Conservation (phyloP, 176 grass and related monocot genomes). For the Paspalum vaginatum region DNA sequence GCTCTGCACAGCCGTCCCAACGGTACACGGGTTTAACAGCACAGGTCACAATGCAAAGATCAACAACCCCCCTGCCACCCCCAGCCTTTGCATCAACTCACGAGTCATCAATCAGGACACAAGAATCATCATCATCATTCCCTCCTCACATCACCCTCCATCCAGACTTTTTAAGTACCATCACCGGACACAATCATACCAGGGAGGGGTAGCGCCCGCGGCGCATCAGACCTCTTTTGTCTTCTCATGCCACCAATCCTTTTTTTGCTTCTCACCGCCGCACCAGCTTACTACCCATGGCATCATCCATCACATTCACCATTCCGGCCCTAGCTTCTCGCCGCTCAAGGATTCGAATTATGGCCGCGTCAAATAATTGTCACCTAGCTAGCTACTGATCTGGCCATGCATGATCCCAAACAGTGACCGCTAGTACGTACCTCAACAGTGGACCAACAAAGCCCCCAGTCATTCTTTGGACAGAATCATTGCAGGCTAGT, state of each 20-base stretch:
- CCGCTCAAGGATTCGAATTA: slow-evolving; percentile 39
- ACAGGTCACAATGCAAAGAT: no score
- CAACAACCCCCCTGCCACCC: no score
- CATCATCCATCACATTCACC: not conserved
- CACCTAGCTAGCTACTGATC: slow-evolving; percentile 13
- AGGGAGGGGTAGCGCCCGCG: not conserved
- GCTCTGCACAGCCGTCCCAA: no score
- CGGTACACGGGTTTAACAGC: no score
- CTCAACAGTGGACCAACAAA: not conserved
- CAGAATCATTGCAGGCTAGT: slow-evolving; percentile 31
- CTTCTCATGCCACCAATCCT: slow-evolving; percentile 9
- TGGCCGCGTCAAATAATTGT: slow-evolving; percentile 13
- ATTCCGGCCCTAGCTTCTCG: no score
- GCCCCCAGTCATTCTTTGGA: slow-evolving; percentile 18
- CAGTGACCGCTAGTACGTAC: slow-evolving; percentile 11
- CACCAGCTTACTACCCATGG: not conserved
- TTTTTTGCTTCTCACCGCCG: not conserved
- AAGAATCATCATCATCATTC: not conserved
- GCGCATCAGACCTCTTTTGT: slow-evolving; percentile 17
- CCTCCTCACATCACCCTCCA: no score
- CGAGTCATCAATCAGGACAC: not conserved
- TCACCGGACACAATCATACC: not conserved
- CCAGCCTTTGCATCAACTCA: no score
- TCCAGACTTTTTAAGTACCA: not conserved
- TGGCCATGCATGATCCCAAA: slow-evolving; percentile 6